Evolutionary conservation across 805 yeast species (phyloP), one percentile per base, ranked within the genome.

Genomic region (Yamadazyma laniorum): DNA sequence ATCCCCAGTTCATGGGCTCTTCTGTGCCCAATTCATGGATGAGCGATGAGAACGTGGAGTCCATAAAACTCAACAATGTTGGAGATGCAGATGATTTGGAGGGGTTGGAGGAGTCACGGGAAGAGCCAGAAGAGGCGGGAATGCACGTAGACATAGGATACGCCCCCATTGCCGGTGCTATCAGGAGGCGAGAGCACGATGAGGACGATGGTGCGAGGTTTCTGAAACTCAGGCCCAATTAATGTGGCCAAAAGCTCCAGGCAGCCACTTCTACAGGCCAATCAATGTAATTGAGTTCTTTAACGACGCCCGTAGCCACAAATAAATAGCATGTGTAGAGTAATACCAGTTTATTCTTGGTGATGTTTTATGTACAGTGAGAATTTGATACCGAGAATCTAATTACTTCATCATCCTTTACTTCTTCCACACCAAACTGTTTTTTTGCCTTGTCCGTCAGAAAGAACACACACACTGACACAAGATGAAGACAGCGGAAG

Each of bases 401-500:
- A n/a, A n/a, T n/a, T n/a, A n/a, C n/a, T n/a, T n/a, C n/a, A n/a
- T n/a, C n/a, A n/a, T n/a, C n/a, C n/a, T n/a, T n/a, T n/a, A n/a
- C n/a, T n/a, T n/a, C n/a, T n/a, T n/a, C n/a, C n/a, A n/a, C n/a
- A n/a, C n/a, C n/a, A n/a, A n/a, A n/a, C n/a, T n/a, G n/a, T n/a
- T n/a, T n/a, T n/a, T n/a, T n/a, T n/a, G n/a, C n/a, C n/a, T n/a
- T n/a, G n/a, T n/a, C n/a, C n/a, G n/a, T n/a, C n/a, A n/a, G n/a
- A n/a, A n/a, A n/a, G n/a, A n/a, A n/a, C n/a, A n/a, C n/a, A n/a
- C n/a, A n/a, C n/a, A n/a, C n/a, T n/a, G n/a, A n/a, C n/a, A n/a
- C n/a, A n/a, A n/a, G 15, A 87, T 87, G 95, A 89, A 83, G 29
- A 75, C 82, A 22, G 66, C 82, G n/a, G 91, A 85, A 40, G 85